Evolutionary conservation across 2,329 filamentous ascomycete species (phyloP).

Genomic region (Lecanosticta acicola): DNA sequence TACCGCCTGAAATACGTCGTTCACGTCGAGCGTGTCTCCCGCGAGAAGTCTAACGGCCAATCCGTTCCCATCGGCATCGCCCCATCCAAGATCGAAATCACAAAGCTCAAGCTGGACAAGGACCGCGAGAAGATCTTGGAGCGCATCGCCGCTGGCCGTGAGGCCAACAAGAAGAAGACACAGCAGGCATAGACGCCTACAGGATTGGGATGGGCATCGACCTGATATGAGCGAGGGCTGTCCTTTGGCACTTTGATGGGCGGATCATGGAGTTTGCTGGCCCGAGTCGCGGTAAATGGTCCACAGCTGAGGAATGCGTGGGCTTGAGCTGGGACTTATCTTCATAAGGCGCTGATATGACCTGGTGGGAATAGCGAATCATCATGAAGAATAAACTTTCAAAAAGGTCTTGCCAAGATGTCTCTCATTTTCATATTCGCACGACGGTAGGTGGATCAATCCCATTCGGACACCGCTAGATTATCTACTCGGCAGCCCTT

Average conservation of each 20-base stretch:
- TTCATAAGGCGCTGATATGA: conserved; percentile 5
- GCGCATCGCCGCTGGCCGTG: conserved; percentile 74
- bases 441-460: background rate
- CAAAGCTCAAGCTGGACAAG: conserved; percentile 98
- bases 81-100: conserved; percentile 96
- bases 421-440: background rate
- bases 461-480: background rate
- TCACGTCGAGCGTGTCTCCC: conserved; percentile 92
- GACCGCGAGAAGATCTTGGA: conserved; percentile 84
- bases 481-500: conserved; percentile 82
- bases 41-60: conserved; percentile 97
- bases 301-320: background rate
- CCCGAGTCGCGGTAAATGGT: background rate
- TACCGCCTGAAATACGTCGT: conserved; percentile 98
- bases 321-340: conserved; percentile 1
- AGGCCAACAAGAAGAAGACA: conserved; percentile 57
- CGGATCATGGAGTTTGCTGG: conserved; percentile 6
- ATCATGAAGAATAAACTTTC: conserved; percentile 3
- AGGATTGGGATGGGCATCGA: conserved; percentile 2
- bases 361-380: conserved; percentile 2
- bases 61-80: conserved; percentile 90
- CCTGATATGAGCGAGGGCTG: conserved; percentile 2
- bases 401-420: conserved; percentile 5
- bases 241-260: conserved; percentile 1
- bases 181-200: conserved; percentile 15